Evolutionary conservation across 805 yeast species (phyloP).

Genomic region (Wickerhamiella australiensis): DNA sequence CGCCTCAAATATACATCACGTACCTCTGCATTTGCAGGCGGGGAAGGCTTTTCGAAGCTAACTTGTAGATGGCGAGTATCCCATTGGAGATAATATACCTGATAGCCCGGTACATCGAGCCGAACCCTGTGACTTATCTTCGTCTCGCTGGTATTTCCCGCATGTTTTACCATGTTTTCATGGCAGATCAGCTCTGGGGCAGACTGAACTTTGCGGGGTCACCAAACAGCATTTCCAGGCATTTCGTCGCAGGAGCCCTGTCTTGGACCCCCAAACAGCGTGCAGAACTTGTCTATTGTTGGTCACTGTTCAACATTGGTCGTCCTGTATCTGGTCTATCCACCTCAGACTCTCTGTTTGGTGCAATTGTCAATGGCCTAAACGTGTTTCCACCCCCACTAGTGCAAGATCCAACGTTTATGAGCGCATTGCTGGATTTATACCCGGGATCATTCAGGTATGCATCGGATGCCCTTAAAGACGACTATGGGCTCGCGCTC

Average conservation of each 20-base stretch:
- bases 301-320: background rate
- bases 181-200: background rate
- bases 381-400: background rate
- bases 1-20: background rate
- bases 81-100: background rate
- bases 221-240: background rate
- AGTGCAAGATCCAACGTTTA: background rate
- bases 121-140: background rate
- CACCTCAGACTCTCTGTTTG: background rate
- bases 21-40: background rate
- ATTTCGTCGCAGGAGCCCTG: background rate
- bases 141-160: background rate
- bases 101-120: background rate
- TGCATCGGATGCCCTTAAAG: background rate
- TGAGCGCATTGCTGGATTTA: background rate
- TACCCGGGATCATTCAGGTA: background rate
- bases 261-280: background rate
- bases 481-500: background rate
- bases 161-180: background rate
- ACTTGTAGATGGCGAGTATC: background rate
- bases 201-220: background rate
- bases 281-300: background rate
- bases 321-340: background rate
- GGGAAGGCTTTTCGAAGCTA: background rate
- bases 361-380: background rate